Conservation (phyloP, 345 rosid genomes). For the Nasturtium officinale region DNA sequence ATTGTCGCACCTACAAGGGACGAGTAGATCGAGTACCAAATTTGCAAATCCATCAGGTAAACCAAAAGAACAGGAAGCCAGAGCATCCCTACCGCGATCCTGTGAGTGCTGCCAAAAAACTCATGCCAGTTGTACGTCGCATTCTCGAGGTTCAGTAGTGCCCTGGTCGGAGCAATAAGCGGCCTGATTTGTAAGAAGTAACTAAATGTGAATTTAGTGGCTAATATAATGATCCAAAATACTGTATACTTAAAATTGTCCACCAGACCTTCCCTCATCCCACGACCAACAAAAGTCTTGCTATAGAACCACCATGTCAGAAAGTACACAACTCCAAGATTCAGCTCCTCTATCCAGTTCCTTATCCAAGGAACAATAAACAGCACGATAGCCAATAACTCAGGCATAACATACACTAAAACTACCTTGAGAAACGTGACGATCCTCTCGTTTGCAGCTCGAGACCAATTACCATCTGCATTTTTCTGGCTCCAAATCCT, state of each 20-base stretch:
- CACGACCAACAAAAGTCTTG: slow-evolving; percentile 81
- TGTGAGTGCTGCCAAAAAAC: slow-evolving; percentile 69
- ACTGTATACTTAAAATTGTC: slow-evolving; percentile 71
- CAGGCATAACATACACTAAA: slow-evolving; percentile 69
- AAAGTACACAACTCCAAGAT: slow-evolving; percentile 61
- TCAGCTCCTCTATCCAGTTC: slow-evolving; percentile 68
- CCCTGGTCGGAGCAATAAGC: slow-evolving; percentile 67
- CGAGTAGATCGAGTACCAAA: slow-evolving; percentile 85
- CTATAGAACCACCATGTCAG: slow-evolving; percentile 93
- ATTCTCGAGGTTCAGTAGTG: slow-evolving; percentile 44
- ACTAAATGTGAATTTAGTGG: slow-evolving; percentile 72
- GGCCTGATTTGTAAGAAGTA: slow-evolving; percentile 83
- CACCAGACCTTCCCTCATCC: slow-evolving; percentile 83
- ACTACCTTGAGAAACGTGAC: slow-evolving; percentile 64
- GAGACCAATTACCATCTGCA: slow-evolving; percentile 58
- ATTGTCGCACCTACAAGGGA: slow-evolving; percentile 64
- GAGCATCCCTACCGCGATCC: slow-evolving; percentile 55
- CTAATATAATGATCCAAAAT: slow-evolving; percentile 70
- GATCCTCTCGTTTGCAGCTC: slow-evolving; percentile 63
- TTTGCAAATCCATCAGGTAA: slow-evolving; percentile 83
- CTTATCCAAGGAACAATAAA: slow-evolving; percentile 86
- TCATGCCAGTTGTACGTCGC: slow-evolving; percentile 65
- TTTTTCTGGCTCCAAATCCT: slow-evolving; percentile 85
- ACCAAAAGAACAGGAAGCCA: slow-evolving; percentile 82
- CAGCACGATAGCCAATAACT: slow-evolving; percentile 67